These are phyloP conservation scores for Postia placenta DNA, from an alignment of 768 basidiomycete species.

Conservation along the genomic window DNA sequence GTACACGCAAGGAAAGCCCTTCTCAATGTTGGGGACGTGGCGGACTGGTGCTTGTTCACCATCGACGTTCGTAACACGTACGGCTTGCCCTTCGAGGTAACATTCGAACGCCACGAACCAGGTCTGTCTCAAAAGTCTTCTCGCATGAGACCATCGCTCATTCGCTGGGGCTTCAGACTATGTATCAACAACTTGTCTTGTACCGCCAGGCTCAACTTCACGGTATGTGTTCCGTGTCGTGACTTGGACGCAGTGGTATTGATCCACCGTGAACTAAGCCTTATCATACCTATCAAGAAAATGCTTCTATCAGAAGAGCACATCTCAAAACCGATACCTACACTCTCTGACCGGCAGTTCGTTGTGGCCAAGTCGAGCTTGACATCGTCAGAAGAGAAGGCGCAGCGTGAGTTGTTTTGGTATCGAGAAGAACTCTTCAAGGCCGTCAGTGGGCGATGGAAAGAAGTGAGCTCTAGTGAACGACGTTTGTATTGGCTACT, in stretches of 20 bases:
- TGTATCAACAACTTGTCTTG: slow-evolving; percentile 45
- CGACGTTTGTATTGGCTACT: not conserved
- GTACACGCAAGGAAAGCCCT: slow-evolving; percentile 21
- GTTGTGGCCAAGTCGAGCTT: slow-evolving; percentile 73
- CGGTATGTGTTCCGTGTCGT: slow-evolving; percentile 52
- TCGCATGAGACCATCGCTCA: too few relatives aligned
- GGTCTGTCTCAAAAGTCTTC: slow-evolving; percentile 34
- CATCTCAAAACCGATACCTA: slow-evolving; percentile 70
- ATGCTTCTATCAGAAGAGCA: slow-evolving; percentile 53
- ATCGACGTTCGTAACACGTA: slow-evolving; percentile 91
- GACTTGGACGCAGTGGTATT: not conserved
- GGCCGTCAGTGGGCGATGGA: slow-evolving; percentile 67
- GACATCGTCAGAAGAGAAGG: slow-evolving; percentile 48
- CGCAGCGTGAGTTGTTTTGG: slow-evolving; percentile 88
- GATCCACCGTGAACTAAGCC: slow-evolving; percentile 29
- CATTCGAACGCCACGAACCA: slow-evolving; percentile 60
- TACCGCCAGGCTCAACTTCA: slow-evolving; percentile 85
- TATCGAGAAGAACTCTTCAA: slow-evolving; percentile 86
- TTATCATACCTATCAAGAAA: slow-evolving; percentile 69
- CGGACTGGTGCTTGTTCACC: slow-evolving; percentile 81
- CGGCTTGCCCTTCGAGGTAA: slow-evolving; percentile 86
- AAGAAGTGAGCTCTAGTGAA: slow-evolving; percentile 54
- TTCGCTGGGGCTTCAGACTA: slow-evolving; percentile 1
- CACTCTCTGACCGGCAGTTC: slow-evolving; percentile 85
- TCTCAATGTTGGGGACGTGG: slow-evolving; percentile 40